Evolutionary conservation across 768 basidiomycete genomes (phyloP).

Genomic region (Gloeophyllum trabeum): DNA sequence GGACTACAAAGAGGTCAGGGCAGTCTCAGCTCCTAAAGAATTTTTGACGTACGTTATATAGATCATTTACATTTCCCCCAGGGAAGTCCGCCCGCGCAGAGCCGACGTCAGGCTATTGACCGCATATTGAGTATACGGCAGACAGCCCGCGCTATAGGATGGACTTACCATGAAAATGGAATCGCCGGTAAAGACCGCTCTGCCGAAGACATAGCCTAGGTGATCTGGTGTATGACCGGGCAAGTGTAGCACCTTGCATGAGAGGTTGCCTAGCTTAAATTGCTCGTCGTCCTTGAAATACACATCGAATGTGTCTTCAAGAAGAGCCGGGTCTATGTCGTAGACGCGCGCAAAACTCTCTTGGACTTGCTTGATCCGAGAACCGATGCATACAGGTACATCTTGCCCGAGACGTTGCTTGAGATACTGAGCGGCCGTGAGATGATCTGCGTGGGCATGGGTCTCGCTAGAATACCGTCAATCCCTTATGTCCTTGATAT

Average conservation of each 20-base stretch:
- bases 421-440: constrained; percentile 23
- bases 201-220: constrained; percentile 23
- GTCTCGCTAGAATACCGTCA: constrained; percentile 16
- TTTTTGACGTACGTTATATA: constrained; percentile 21
- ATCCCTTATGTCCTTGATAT: background rate
- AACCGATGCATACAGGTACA: constrained; percentile 23
- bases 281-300: constrained; percentile 22
- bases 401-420: constrained; percentile 17
- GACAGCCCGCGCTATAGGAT: no score
- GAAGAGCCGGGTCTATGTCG: constrained; percentile 12
- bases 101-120: constrained; percentile 22
- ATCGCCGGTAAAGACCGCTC: constrained; percentile 25
- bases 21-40: background rate
- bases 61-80: constrained; percentile 22
- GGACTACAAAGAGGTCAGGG: constrained; percentile 14
- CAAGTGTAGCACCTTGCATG: constrained; percentile 21
- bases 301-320: constrained; percentile 20
- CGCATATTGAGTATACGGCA: background rate
- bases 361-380: constrained; percentile 22
- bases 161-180: constrained; percentile 26
- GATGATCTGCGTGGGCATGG: constrained; percentile 28
- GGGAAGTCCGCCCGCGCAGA: constrained; percentile 28
- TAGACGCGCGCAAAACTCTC: constrained; percentile 22
- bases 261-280: constrained; percentile 19
- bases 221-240: constrained; percentile 28